These are phyloP conservation scores for Leptographium procerum DNA, from an alignment of 2,329 filamentous ascomycete genomes.

Conservation along the genomic window DNA sequence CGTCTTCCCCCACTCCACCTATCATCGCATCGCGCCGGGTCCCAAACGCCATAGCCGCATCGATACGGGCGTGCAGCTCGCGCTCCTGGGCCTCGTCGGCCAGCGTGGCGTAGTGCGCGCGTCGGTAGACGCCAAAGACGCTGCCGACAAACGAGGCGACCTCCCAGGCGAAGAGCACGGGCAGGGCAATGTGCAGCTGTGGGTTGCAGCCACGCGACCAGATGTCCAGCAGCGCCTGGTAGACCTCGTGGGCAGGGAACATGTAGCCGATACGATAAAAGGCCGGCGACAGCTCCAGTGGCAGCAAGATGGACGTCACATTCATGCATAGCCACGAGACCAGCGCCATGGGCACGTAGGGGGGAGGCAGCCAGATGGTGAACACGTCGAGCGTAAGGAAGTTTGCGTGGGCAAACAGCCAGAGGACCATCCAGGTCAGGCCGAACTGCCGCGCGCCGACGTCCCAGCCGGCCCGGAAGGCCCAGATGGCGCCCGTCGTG, in stretches of 20 bases:
- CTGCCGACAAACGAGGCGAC: conserved; percentile 14
- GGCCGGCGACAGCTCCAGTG: conserved; percentile 28
- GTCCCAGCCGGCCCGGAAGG: conserved; percentile 28
- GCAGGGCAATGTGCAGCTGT: conserved; percentile 25
- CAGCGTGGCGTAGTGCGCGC: conserved; percentile 20
- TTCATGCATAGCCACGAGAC: conserved; percentile 33
- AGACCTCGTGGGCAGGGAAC: conserved; percentile 28
- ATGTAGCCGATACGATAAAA: conserved; percentile 29
- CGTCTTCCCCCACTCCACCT: too few species aligned
- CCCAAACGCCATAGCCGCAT: conserved; percentile 18
- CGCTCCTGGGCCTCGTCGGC: conserved; percentile 15
- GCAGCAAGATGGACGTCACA: conserved; percentile 28
- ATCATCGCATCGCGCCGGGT: conserved; percentile 2
- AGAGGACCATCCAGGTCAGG: conserved; percentile 20
- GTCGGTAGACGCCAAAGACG: conserved; percentile 18
- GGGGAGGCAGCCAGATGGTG: conserved; percentile 26
- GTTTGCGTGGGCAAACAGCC: conserved; percentile 20
- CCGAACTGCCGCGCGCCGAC: conserved; percentile 21
- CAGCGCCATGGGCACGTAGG: conserved; percentile 23
- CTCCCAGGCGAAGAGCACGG: conserved; percentile 30
- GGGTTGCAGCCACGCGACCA: conserved; percentile 31
- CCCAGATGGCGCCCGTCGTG: conserved; percentile 31
- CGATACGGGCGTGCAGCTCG: conserved; percentile 16
- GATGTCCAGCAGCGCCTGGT: conserved; percentile 28
- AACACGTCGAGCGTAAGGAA: conserved; percentile 31